Percentiles rank a stretch among this genome's conserved stretches.
These are phyloP conservation scores for Metschnikowia henanensis DNA, from an alignment of 805 yeast species.

Conservation along the genomic window DNA sequence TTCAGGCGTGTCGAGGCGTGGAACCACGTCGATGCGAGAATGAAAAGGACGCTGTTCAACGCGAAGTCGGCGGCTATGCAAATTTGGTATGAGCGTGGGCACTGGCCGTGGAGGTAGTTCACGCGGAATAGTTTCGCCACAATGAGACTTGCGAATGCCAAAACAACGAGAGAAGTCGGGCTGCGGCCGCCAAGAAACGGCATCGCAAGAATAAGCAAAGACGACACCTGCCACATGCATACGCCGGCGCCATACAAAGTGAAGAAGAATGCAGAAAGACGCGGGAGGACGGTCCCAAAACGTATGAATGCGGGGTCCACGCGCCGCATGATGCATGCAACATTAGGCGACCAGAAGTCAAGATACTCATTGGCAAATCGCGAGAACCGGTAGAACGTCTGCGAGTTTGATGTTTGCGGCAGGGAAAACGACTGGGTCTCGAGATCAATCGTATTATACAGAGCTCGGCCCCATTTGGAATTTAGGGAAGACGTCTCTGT, in stretches of 20 bases:
- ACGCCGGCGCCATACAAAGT: conserved; percentile 7
- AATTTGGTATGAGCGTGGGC: conserved; percentile 11
- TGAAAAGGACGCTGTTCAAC: conserved; percentile 10
- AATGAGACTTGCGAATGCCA: background rate
- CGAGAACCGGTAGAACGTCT: conserved; percentile 25
- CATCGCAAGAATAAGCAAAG: conserved; percentile 11
- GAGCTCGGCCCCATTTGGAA: conserved; percentile 7
- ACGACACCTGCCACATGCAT: conserved; percentile 15
- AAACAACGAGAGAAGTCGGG: background rate
- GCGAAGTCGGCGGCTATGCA: conserved; percentile 9
- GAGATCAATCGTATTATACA: conserved; percentile 18
- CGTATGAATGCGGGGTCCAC: conserved; percentile 18
- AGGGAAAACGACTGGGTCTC: conserved; percentile 11
- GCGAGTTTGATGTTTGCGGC: conserved; percentile 19
- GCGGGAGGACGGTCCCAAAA: conserved; percentile 15
- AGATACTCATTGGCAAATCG: conserved; percentile 19
- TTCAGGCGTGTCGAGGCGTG: background rate
- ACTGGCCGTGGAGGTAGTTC: conserved; percentile 17
- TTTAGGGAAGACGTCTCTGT: conserved; percentile 14
- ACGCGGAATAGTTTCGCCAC: conserved; percentile 13
- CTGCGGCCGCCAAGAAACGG: conserved; percentile 4
- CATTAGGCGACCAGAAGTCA: conserved; percentile 13
- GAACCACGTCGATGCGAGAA: conserved; percentile 8
- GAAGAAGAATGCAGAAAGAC: conserved; percentile 11
- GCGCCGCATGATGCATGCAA: background rate